A percentile compares a stretch with the other conserved stretches of the same genome.
phyloP scores from a whole-genome alignment of 2,329 filamentous ascomycete genomes.

The Alternaria gaisen region DNA sequence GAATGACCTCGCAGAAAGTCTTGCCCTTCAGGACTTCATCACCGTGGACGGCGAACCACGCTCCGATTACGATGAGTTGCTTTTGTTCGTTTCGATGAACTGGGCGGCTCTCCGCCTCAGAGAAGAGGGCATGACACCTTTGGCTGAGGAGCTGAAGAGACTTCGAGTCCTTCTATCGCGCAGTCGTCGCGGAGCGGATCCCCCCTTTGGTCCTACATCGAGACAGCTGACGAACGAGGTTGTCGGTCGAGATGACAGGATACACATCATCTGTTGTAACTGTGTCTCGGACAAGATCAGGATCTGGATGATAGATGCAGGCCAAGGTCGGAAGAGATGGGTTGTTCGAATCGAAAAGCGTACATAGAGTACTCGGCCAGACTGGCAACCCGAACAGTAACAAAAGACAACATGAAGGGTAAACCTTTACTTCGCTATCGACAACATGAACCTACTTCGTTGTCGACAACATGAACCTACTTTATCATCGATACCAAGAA shows the following conservation, averaged over 20 bases:
- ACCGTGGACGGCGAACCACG: not conserved
- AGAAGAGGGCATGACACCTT: not conserved
- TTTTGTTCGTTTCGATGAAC: not conserved
- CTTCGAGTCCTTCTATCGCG: not conserved
- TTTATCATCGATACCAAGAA: too few relatives aligned
- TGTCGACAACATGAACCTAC: too few relatives aligned
- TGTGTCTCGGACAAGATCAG: not conserved
- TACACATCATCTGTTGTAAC: not conserved
- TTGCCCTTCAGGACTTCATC: not conserved
- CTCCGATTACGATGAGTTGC: not conserved
- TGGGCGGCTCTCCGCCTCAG: not conserved
- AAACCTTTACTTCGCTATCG: accelerated
- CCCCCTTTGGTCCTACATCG: not conserved
- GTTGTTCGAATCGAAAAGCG: not conserved
- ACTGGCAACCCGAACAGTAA: too few relatives aligned
- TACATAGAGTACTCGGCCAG: not conserved
- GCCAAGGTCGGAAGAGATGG: not conserved
- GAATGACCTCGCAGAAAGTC: not conserved
- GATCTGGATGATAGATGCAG: not conserved
- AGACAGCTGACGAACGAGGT: not conserved
- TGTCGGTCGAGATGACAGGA: not conserved
- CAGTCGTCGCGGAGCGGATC: not conserved
- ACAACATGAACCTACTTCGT: too few relatives aligned
- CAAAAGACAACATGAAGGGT: too few relatives aligned
- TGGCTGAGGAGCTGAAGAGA: not conserved